phyloP scores from a whole-genome alignment of 2,329 filamentous ascomycete species.

The Xylaria digitata region DNA sequence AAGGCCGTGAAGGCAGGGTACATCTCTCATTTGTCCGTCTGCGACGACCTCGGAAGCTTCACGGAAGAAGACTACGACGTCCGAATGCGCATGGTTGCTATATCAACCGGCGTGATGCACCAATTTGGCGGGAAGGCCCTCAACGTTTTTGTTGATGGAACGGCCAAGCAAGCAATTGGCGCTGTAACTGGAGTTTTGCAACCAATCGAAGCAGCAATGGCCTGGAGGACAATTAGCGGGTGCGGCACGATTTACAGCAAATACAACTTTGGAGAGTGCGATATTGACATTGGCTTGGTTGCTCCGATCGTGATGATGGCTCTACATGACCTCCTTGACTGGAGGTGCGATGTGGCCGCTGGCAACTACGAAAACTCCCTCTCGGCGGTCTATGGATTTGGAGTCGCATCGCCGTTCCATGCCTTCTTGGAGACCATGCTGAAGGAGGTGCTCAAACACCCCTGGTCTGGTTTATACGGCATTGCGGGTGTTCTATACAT shows the following conservation, averaged over 20 bases:
- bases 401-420: conserved; percentile 30
- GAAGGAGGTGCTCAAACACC: conserved; percentile 21
- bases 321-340: conserved; percentile 33
- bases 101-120: conserved; percentile 29
- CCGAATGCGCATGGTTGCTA: conserved; percentile 35
- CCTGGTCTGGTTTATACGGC: conserved; percentile 26
- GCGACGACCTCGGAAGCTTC: conserved; percentile 33
- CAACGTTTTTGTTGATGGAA: conserved; percentile 32
- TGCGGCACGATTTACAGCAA: conserved; percentile 35
- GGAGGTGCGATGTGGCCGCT: conserved; percentile 34
- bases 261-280: conserved; percentile 31
- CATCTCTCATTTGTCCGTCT: conserved; percentile 35
- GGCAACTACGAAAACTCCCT: conserved; percentile 33
- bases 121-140: conserved; percentile 28
- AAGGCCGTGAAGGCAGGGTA: conserved; percentile 31
- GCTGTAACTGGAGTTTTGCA: background rate
- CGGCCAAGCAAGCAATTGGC: conserved; percentile 32
- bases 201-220: conserved; percentile 32
- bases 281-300: conserved; percentile 26
- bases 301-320: conserved; percentile 33
- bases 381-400: conserved; percentile 31
- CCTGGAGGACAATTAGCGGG: conserved; percentile 30
- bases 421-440: conserved; percentile 32
- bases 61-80: conserved; percentile 31
- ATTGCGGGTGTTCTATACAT: conserved; percentile 27